phyloP scores from a whole-genome alignment of 208 protist genomes.

The Crithidia expoeki region DNA sequence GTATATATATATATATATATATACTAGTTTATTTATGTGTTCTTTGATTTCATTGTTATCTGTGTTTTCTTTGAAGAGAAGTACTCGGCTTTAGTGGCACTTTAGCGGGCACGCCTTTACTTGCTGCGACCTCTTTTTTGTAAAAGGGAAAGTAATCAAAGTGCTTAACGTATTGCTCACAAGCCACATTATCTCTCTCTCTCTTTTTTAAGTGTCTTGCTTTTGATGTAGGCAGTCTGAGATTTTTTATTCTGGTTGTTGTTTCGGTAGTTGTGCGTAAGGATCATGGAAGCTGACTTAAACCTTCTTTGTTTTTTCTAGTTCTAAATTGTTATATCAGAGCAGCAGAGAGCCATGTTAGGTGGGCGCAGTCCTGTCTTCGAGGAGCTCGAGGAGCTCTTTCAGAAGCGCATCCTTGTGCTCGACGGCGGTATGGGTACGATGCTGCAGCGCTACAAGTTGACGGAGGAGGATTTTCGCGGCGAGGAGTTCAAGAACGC shows the following conservation, averaged over 20 bases:
- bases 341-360: slow-evolving; percentile 12
- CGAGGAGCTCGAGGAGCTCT: slow-evolving; percentile 57
- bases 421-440: slow-evolving; percentile 97
- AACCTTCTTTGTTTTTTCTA: neutral
- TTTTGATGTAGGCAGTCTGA: no score
- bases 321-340: neutral
- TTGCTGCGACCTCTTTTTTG: no score
- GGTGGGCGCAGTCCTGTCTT: slow-evolving; percentile 44
- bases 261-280: no score
- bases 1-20: neutral
- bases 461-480: slow-evolving; percentile 84
- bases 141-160: no score
- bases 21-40: no score
- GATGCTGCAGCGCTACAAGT: slow-evolving; percentile 92
- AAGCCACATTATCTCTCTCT: no score
- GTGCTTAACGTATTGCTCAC: no score
- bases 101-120: neutral
- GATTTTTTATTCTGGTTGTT: no score
- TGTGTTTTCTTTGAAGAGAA: no score
- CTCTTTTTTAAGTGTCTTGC: no score
- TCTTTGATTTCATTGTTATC: no score
- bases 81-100: neutral
- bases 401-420: slow-evolving; percentile 75
- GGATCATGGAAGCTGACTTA: no score
- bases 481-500: slow-evolving; percentile 91